phyloP scores from a whole-genome alignment of 371 early-diverging fungal genomes.

The Mortierella sp. region DNA sequence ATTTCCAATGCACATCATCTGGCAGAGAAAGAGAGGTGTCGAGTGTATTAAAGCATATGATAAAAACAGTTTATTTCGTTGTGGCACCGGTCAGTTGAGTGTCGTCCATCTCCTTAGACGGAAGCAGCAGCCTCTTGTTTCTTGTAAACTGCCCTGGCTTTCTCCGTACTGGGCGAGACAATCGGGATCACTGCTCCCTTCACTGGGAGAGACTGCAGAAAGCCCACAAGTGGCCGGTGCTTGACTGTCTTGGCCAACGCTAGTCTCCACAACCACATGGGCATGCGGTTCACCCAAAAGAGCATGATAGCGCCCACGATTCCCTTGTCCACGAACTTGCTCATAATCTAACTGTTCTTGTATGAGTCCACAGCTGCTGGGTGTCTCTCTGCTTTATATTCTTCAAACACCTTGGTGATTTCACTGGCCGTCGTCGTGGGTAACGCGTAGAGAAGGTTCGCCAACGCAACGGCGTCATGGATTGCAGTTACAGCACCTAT shows the following conservation, averaged over 20 bases:
- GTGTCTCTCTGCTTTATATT: background rate
- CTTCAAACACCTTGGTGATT: background rate
- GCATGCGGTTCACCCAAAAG: background rate
- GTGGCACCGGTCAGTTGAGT: too few relatives aligned
- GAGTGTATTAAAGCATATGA: too few relatives aligned
- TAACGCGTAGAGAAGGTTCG: background rate
- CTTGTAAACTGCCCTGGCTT: background rate
- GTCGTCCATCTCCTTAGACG: too few relatives aligned
- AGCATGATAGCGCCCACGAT: background rate
- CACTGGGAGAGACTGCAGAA: background rate
- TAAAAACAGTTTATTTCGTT: too few relatives aligned
- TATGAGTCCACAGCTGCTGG: background rate
- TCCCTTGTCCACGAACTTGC: background rate
- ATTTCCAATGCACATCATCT: too few relatives aligned
- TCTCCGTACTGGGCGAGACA: background rate
- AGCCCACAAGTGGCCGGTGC: background rate
- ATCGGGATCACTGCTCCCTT: background rate
- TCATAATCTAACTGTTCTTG: too few relatives aligned
- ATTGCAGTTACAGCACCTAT: background rate
- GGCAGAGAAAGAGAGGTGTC: too few relatives aligned
- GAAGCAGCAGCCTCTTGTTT: too few relatives aligned
- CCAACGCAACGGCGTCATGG: background rate
- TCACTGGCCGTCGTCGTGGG: background rate
- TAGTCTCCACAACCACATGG: background rate
- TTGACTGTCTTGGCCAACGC: background rate